These are phyloP conservation scores for Mycotypha africana DNA, from an alignment of 371 early-diverging fungal species.

Conservation along the genomic window DNA sequence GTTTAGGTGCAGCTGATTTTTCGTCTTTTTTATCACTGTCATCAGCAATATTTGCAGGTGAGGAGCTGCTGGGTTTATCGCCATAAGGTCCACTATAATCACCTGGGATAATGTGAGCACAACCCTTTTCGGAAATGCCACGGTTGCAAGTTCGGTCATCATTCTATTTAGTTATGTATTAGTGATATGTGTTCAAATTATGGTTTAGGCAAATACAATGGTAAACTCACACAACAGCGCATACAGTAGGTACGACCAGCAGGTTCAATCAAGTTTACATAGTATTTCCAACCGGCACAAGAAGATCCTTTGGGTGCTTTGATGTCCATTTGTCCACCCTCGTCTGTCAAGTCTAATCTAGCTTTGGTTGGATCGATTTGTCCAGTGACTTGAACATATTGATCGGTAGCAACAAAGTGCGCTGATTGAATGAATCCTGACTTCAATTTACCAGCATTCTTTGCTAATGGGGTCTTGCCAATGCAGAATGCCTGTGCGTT, in stretches of 20 bases:
- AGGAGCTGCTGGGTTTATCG: slow-evolving; percentile 25
- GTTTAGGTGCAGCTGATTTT: too few species aligned
- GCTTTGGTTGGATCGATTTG: slow-evolving; percentile 40
- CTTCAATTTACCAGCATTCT: slow-evolving; percentile 27
- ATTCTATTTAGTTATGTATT: slow-evolving; percentile 6
- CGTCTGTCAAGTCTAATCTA: slow-evolving; percentile 29
- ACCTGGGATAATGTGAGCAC: slow-evolving; percentile 46
- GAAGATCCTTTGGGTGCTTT: slow-evolving; percentile 40
- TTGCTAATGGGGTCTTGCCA: slow-evolving; percentile 35
- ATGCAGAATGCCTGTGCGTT: slow-evolving; percentile 49
- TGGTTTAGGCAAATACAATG: not conserved
- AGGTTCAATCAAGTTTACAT: slow-evolving; percentile 51
- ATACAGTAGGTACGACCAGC: slow-evolving; percentile 40
- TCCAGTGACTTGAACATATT: slow-evolving; percentile 53
- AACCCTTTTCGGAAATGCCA: slow-evolving; percentile 48
- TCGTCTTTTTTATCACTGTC: too few species aligned
- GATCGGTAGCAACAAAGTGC: slow-evolving; percentile 34
- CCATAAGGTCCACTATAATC: slow-evolving; percentile 44
- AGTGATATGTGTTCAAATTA: not conserved
- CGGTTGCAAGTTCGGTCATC: slow-evolving; percentile 39
- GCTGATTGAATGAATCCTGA: slow-evolving; percentile 43
- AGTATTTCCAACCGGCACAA: slow-evolving; percentile 44
- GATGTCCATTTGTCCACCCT: slow-evolving; percentile 51
- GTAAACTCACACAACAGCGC: slow-evolving; percentile 48
- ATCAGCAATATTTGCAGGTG: slow-evolving; percentile 30